Percentiles rank a stretch among this genome's conserved stretches.
phyloP scores from a whole-genome alignment of 371 early-diverging fungal species.

The Mucor indicus region DNA sequence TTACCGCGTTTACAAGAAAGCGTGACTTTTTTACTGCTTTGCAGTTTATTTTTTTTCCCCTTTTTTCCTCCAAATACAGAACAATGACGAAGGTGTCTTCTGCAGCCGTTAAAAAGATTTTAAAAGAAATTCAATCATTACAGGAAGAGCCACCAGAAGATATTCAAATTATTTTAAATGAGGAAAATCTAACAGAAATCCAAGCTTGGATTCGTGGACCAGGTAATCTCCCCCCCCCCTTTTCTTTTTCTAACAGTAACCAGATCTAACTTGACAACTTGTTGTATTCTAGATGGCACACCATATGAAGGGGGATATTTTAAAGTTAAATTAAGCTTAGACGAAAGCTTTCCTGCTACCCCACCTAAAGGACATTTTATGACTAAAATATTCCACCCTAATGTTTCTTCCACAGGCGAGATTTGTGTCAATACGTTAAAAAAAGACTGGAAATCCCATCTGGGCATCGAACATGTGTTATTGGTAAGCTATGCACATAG shows the following conservation, averaged over 20 bases:
- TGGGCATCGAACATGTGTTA: constrained; percentile 78
- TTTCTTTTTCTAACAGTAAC: not conserved
- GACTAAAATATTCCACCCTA: constrained; percentile 94
- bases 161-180: constrained; percentile 66
- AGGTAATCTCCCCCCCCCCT: constrained; percentile 42
- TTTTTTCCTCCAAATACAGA: not conserved
- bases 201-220: constrained; percentile 87
- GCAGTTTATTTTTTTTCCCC: not conserved
- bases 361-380: constrained; percentile 82
- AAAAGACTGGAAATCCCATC: constrained; percentile 86
- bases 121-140: constrained; percentile 62
- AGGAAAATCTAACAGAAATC: constrained; percentile 73
- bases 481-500: constrained; percentile 48
- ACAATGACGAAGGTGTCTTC: constrained; percentile 2
- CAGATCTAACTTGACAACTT: not conserved
- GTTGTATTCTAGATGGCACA: constrained; percentile 71
- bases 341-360: constrained; percentile 63
- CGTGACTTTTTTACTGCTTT: not conserved
- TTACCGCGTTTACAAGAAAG: too few relatives aligned
- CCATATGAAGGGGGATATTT: constrained; percentile 82
- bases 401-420: constrained; percentile 81
- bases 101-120: constrained; percentile 32
- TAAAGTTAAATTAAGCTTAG: constrained; percentile 58
- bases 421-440: constrained; percentile 92
- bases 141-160: constrained; percentile 71